Evolutionary conservation across 345 rosid genomes (phyloP).

Genomic region (Camelina laxa): DNA sequence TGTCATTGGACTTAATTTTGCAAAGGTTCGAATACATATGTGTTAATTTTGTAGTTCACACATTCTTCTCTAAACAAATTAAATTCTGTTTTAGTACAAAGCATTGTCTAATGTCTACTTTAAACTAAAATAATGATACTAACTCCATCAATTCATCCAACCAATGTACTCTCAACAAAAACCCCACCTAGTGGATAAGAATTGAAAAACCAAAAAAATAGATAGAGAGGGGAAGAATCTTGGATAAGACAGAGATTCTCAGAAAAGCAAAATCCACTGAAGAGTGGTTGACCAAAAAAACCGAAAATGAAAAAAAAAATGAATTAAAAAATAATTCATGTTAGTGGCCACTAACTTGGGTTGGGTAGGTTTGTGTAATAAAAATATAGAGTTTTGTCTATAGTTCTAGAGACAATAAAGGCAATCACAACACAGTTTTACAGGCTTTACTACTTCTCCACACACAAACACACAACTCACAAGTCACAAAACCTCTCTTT

Average conservation of each 20-base stretch:
- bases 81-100: not conserved
- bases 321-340: constrained; percentile 7
- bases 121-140: constrained; percentile 10
- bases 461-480: not conserved
- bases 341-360: constrained; percentile 44
- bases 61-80: not conserved
- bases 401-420: constrained; percentile 38
- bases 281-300: constrained; percentile 38
- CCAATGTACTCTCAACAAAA: constrained; percentile 12
- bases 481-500: constrained; percentile 8
- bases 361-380: constrained; percentile 25
- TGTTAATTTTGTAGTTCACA: not conserved
- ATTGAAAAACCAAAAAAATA: not conserved
- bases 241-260: constrained; percentile 43
- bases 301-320: constrained; percentile 28
- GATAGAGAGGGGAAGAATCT: constrained; percentile 22
- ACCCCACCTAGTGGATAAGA: not conserved
- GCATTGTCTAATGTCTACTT: not conserved
- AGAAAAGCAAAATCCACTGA: constrained; percentile 24
- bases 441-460: constrained; percentile 39
- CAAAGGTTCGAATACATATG: not conserved
- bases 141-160: constrained; percentile 8
- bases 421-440: constrained; percentile 30
- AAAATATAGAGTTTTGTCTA: constrained; percentile 25
- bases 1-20: not conserved